Conservation (phyloP, 2,329 filamentous ascomycete species). For the Neobulgaria alba region DNA sequence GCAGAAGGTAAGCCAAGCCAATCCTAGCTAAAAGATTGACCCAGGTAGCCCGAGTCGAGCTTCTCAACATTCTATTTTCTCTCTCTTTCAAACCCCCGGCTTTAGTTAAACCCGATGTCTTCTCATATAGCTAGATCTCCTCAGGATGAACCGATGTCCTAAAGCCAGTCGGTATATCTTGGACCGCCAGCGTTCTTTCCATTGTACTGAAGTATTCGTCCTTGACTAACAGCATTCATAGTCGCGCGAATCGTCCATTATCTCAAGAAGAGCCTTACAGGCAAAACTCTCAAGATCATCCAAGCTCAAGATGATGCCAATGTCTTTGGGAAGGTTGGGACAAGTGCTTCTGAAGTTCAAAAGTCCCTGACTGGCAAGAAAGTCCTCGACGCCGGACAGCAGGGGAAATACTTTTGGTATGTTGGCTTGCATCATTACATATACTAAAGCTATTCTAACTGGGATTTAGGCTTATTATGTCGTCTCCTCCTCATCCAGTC, state of each 20-base stretch:
- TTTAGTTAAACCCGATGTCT: too few relatives aligned
- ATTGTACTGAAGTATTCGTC: not conserved
- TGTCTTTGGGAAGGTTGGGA: conserved; percentile 87
- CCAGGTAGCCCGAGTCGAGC: too few relatives aligned
- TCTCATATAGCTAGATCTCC: too few relatives aligned
- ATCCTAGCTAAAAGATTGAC: not conserved
- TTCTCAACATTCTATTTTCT: too few relatives aligned
- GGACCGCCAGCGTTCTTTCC: not conserved
- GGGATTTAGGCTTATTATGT: conserved; percentile 54
- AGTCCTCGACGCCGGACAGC: conserved; percentile 62
- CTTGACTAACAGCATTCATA: conserved; percentile 22
- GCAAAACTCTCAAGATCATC: conserved; percentile 66
- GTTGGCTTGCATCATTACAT: too few relatives aligned
- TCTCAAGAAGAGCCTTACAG: conserved; percentile 73
- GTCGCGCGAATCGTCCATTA: conserved; percentile 83
- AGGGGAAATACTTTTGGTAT: conserved; percentile 95
- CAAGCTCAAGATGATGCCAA: conserved; percentile 70
- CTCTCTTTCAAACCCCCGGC: too few relatives aligned
- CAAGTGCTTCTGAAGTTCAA: conserved; percentile 65
- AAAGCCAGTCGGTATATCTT: too few relatives aligned
- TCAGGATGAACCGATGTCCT: too few relatives aligned
- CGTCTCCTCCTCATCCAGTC: conserved; percentile 70
- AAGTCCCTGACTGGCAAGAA: conserved; percentile 67
- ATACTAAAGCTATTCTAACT: too few relatives aligned
- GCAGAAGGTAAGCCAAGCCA: conserved; percentile 41